Evolutionary conservation across 1,139 yeast species (phyloP), one percentile per base, ranked within the genome.

Genomic region (Nakaseomyces sp.): DNA sequence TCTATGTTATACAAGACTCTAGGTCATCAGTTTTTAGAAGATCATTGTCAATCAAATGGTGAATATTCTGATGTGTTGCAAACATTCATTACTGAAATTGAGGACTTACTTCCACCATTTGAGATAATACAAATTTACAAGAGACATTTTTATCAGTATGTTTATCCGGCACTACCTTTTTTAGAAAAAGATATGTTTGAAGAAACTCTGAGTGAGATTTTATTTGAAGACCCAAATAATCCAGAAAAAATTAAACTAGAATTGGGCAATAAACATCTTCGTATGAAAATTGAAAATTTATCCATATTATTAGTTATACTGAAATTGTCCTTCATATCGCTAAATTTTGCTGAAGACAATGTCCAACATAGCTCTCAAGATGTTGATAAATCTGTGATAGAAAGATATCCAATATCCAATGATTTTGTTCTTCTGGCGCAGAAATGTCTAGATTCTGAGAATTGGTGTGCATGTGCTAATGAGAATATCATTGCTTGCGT

Each of bases 391-490:
- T 25, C 29, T 7, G 16, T 37, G 15, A 40, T 57, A 13, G 49
- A 50, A 13, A 42, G 48, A 31, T 52, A 55, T 32, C 64, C 63
- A 12, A 56, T 60, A 12, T 46, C 50, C n/a, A 51, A 52, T 40
- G 57, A 57, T 5, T 41, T 48, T 6, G 46, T 60, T 9, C 28
- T 50, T 3, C 38, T 59, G 30, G 56, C 56, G 3, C 56, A 58
- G 35, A 46, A 48, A 32, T 53, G 54, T 31, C 40, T 60, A 19
- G 50, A 55, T 1, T 50, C 58, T 5, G 62, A 58, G 41, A 60
- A 60, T 42, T 50, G 60, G 43, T 51, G 53, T 38, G 56, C 55
- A 19, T 58, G 62, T 43, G 59, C 62, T 2, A 60, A 58, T 37
- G 65, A 61, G 42, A 59, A 56, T 40, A 54, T 52, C 17, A 43